Evolutionary conservation across 2,329 filamentous ascomycete genomes (phyloP).

Genomic region (Alternaria consortialis): DNA sequence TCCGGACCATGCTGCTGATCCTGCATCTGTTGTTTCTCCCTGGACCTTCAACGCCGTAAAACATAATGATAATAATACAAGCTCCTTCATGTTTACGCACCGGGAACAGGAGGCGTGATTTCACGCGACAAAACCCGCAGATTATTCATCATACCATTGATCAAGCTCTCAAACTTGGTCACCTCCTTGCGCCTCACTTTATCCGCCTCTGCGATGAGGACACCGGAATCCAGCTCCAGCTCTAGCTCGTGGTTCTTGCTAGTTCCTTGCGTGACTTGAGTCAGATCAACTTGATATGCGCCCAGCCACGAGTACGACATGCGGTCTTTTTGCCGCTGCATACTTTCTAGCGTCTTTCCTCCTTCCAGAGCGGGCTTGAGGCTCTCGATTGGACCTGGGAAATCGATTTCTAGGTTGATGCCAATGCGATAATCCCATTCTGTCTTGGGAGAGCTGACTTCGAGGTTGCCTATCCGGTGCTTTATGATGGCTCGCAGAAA

Average conservation of each 20-base stretch:
- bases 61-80: conserved; percentile 22
- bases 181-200: conserved; percentile 62
- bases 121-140: conserved; percentile 48
- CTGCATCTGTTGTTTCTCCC: background rate
- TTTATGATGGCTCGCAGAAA: conserved; percentile 89
- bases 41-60: conserved; percentile 1
- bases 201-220: conserved; percentile 72
- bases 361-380: conserved; percentile 56
- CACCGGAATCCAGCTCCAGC: conserved; percentile 72
- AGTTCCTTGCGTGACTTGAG: conserved; percentile 73
- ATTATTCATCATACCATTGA: conserved; percentile 80
- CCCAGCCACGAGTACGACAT: conserved; percentile 88
- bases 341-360: conserved; percentile 49
- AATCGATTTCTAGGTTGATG: conserved; percentile 93
- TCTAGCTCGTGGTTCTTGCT: conserved; percentile 83
- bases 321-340: conserved; percentile 83
- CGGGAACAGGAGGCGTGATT: conserved; percentile 32
- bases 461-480: conserved; percentile 84
- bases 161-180: conserved; percentile 65
- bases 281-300: conserved; percentile 86
- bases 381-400: conserved; percentile 68
- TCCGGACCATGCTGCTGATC: conserved; percentile 30
- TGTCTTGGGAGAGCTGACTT: conserved; percentile 79
- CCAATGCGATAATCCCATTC: conserved; percentile 92
- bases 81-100: conserved; percentile 2